phyloP scores from a whole-genome alignment of 1,284 basidiomycete species.

The Cryptococcus deneoformans region DNA sequence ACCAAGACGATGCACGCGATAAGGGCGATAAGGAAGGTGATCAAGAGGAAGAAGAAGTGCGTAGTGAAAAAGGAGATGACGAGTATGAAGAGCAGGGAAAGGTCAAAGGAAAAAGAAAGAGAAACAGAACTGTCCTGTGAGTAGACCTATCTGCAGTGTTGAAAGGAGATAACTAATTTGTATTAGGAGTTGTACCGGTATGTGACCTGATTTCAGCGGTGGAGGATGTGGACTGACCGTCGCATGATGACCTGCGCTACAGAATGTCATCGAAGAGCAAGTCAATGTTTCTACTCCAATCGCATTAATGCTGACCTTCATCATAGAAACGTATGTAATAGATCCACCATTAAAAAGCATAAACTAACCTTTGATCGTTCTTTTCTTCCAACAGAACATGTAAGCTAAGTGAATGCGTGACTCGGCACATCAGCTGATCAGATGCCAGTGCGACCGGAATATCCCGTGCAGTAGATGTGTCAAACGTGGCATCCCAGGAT shows the following conservation, averaged over 20 bases:
- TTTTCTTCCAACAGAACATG: conserved; percentile 29
- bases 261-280: conserved; percentile 47
- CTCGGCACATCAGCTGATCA: too few relatives aligned
- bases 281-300: conserved; percentile 8
- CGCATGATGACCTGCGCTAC: conserved; percentile 1
- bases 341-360: conserved; percentile 8
- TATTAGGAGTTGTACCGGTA: conserved; percentile 42
- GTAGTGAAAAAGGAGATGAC: conserved; percentile 29
- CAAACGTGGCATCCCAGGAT: conserved; percentile 43
- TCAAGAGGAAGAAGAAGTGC: conserved; percentile 11
- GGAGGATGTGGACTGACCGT: not conserved
- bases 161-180: not conserved
- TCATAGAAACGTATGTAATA: too few relatives aligned
- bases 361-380: conserved; percentile 31
- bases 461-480: conserved; percentile 46
- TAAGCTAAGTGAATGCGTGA: conserved; percentile 8
- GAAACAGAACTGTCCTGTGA: conserved; percentile 45
- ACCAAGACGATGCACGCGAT: conserved; percentile 7
- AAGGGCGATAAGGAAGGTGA: conserved; percentile 6
- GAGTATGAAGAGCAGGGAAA: conserved; percentile 25
- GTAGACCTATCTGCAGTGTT: conserved; percentile 5
- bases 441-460: conserved; percentile 42
- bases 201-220: conserved; percentile 1
- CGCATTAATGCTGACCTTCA: too few relatives aligned
- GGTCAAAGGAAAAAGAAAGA: conserved; percentile 28